Base-by-base conservation (phyloP, 352 stramenopile species). In the Phytophthora vignae region DNA sequence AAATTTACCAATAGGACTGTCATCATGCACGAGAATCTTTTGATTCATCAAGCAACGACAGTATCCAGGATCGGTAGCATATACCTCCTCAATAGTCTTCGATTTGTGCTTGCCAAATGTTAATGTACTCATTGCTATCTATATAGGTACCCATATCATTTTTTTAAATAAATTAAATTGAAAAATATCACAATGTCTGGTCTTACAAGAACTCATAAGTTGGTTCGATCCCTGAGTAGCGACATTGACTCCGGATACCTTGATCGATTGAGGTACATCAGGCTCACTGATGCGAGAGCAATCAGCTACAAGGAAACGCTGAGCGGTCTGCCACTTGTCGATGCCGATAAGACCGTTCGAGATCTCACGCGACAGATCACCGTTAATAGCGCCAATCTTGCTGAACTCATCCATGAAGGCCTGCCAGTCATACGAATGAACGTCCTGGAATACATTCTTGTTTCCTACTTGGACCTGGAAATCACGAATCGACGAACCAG, bases 381-480 rank as follows among this genome's bases (percentile, higher is more conserved):
- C 31, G 31, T 36, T 36, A 3, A 36, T 36, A 36, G 31, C 31
- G 31, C 31, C 9, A 36, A 36, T 8, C 31, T 36, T 36, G 5
- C 6, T 10, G 31, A 36, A 10, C 31, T 36, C 31, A 10, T 36
- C 22, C 22, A 25, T 25, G 22, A 25, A 25, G 1, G 22, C 2
- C 22, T 68, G 50, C 27, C 55, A 79, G 25, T 76, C 67, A 19
- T 73, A 79, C 36, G 68, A 63, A 8, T 67, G 55, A n/a, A 64
- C 56, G 12, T 38, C 8, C 8, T 38, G 33, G 33, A 38, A 38
- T 12, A 38, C 8, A 38, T 38, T 38, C 7, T 64, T 14, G 54
- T 78, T 78, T 61, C 71, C 71, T 2, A 78, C 19, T 22, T 68
- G 55, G 14, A 78, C 66, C 57, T 56, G 50, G 4, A 12, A 38